Percentiles rank a stretch among this genome's conserved stretches.
Evolutionary conservation across 73 alveolate genomes (phyloP).

Genomic region (Tetrahymena elliotti): DNA sequence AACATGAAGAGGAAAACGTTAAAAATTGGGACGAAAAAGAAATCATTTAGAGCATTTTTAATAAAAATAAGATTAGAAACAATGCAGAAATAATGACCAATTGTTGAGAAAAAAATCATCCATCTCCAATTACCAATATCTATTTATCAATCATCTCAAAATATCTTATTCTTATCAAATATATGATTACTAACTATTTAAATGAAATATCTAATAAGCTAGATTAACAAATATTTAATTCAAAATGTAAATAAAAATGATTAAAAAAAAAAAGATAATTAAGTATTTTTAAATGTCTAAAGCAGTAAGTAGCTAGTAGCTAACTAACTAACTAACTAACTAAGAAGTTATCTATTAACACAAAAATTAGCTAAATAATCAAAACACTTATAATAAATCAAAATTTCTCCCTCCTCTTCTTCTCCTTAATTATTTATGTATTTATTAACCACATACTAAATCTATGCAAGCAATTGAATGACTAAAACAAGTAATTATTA

Average conservation of each 20-base stretch:
- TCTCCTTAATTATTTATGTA: not conserved
- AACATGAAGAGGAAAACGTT: not conserved
- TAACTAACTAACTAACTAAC: not conserved
- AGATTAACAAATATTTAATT: too few species aligned
- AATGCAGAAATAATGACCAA: not conserved
- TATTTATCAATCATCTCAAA: too few species aligned
- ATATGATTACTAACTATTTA: too few species aligned
- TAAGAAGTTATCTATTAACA: too few species aligned
- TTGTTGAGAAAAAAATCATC: not conserved
- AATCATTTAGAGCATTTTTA: not conserved
- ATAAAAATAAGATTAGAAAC: not conserved
- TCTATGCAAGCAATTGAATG: not conserved
- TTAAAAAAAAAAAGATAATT: too few species aligned
- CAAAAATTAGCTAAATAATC: not conserved
- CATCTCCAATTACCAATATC: too few species aligned
- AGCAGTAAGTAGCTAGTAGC: not conserved
- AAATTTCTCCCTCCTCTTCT: not conserved
- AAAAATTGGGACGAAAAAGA: not conserved
- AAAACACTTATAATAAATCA: not conserved
- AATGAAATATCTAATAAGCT: too few species aligned
- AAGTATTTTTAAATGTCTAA: too few species aligned
- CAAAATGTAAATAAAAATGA: not conserved
- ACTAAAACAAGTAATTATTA: not conserved
- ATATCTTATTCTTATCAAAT: too few species aligned
- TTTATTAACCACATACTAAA: not conserved